Evolutionary conservation across 2,329 filamentous ascomycete genomes (phyloP).

Genomic region (Fusarium napiforme): DNA sequence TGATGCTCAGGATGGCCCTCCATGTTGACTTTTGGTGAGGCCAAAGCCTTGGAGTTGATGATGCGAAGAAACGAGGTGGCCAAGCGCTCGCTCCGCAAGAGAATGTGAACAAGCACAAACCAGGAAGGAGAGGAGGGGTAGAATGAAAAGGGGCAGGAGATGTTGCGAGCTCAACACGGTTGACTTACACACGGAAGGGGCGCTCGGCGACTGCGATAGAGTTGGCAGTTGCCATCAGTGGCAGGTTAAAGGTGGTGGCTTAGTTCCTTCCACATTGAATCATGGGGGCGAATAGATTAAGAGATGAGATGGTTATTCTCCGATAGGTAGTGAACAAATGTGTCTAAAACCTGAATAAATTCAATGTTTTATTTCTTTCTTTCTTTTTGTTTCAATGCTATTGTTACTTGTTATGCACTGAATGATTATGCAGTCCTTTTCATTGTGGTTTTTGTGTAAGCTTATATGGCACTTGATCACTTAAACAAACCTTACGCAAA

Average conservation of each 20-base stretch:
- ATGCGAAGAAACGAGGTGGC: background rate
- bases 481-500: background rate
- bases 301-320: background rate
- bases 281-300: background rate
- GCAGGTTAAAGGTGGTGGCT: conserved; percentile 22
- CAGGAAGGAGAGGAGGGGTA: background rate
- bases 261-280: background rate
- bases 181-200: conserved; percentile 3
- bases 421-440: background rate
- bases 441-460: background rate
- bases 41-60: background rate
- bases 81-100: background rate
- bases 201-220: conserved; percentile 13
- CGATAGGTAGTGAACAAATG: background rate
- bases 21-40: conserved; percentile 22
- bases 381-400: background rate
- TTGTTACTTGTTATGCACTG: background rate
- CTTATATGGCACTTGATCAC: background rate
- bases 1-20: conserved; percentile 12
- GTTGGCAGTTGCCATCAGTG: conserved; percentile 36
- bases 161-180: background rate
- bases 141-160: background rate
- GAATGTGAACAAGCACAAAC: background rate
- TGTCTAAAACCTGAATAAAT: rapidly evolving
- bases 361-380: background rate